Evolutionary conservation across 140 eudicot genomes (phyloP), one percentile per base, ranked within the genome.

Genomic region (Oenanthe javanica): DNA sequence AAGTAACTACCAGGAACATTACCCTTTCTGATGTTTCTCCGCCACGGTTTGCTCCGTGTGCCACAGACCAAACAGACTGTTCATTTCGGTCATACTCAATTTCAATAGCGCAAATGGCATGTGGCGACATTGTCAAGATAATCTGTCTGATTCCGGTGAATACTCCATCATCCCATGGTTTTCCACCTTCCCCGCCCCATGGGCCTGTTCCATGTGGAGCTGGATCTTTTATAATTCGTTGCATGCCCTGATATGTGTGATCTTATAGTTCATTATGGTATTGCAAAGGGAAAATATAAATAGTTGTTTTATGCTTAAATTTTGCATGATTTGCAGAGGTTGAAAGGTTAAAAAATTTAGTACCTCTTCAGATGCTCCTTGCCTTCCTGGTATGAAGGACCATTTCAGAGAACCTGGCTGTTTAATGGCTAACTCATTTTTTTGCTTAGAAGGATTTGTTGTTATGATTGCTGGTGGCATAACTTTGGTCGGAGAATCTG

Each of bases 111-210:
- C 86, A 83, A 46, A 87, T 85, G 45, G 79, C 86, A 23, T 85
- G 86, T 47, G 80, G 83, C 31, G 82, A 31, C 47, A 80, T 79
- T 18, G 85, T 87, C 71, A 87, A 57, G 14, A 86, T 74, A 11
- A 89, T 87, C 78, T 89, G 89, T 82, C 83, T 85, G 7, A 87
- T 89, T 66, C 93, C 93, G 0, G 88, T 75, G 71, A 78, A 89
- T 4, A 87, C 90, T 57, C 90, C 90, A 78, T 89, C 93, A 70
- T 89, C 93, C 90, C 93, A 89, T 15, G 89, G 89, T 81, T 87
- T 89, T 52, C 93, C 93, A 31, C 93, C 93, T 21, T 89, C 89
- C 3, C 93, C 93, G 31, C 93, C 93, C 93, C 90, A 89, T 2
- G 93, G 93, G 12, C 90, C 93, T 27, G 93, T 77, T 27, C 88